A percentile compares a stretch with the other conserved stretches of the same genome.
Evolutionary conservation across 345 rosid genomes (phyloP).

Genomic region (Eucalyptus sideroxylon): DNA sequence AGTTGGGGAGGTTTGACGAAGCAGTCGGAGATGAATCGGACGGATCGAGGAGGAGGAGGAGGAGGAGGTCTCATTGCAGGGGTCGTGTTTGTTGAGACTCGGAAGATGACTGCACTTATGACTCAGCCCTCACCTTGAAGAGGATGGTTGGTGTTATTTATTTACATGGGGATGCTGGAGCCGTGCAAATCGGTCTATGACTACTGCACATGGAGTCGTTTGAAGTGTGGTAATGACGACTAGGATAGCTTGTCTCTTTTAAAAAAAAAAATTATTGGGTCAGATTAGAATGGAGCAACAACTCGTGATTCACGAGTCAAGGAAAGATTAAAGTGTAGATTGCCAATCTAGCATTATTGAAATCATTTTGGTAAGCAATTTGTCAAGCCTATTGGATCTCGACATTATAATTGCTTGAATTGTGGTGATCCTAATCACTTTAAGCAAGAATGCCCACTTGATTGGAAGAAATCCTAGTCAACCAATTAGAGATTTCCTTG

Average conservation of each 20-base stretch:
- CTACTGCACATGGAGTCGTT: not conserved
- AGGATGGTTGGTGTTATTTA: not conserved
- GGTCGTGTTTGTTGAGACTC: not conserved
- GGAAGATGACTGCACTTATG: not conserved
- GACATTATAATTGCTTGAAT: too few species aligned
- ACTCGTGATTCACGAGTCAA: not conserved
- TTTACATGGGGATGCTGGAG: not conserved
- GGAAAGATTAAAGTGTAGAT: too few species aligned
- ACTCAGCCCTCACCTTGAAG: not conserved
- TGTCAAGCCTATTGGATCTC: too few species aligned
- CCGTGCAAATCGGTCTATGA: not conserved
- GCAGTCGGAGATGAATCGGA: conserved; percentile 30
- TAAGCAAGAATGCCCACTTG: too few species aligned
- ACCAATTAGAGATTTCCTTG: too few species aligned
- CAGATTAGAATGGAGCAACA: not conserved
- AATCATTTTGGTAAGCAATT: too few species aligned
- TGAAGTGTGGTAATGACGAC: not conserved
- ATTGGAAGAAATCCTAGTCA: too few species aligned
- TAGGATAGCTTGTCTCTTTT: not conserved
- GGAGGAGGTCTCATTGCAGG: not conserved
- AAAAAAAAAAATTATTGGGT: not conserved
- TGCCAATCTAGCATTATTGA: too few species aligned
- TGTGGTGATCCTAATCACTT: too few species aligned
- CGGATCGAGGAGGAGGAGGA: not conserved
- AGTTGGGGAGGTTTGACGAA: conserved; percentile 32